These are phyloP conservation scores for Coemansia pectinata DNA, from an alignment of 192 early-diverging fungal genomes.

Conservation along the genomic window DNA sequence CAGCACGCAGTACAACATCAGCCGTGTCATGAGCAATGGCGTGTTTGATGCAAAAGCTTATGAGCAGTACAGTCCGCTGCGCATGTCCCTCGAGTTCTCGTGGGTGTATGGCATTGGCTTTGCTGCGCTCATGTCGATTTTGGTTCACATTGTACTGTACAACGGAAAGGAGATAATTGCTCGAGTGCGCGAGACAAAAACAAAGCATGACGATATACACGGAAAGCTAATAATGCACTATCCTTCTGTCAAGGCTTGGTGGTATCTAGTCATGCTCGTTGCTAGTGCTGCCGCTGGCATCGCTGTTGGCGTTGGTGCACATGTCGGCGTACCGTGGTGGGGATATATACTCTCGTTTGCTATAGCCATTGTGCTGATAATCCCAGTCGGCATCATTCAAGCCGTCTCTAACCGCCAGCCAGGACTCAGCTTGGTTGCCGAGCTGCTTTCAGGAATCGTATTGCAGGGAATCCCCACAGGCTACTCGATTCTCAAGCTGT, in stretches of 20 bases:
- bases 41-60: constrained; percentile 61
- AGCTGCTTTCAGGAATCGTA: constrained; percentile 80
- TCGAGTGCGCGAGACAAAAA: constrained; percentile 63
- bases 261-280: constrained; percentile 66
- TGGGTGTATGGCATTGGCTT: constrained; percentile 71
- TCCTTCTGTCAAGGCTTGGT: constrained; percentile 71
- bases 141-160: constrained; percentile 67
- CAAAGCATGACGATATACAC: constrained; percentile 71
- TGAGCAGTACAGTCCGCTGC: constrained; percentile 63
- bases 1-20: constrained; percentile 61
- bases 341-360: constrained; percentile 67
- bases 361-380: constrained; percentile 64
- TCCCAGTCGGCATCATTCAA: constrained; percentile 82
- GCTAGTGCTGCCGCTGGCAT: constrained; percentile 55
- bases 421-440: constrained; percentile 78
- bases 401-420: constrained; percentile 78
- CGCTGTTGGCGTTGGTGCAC: constrained; percentile 58
- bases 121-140: constrained; percentile 67
- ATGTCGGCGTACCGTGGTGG: constrained; percentile 83
- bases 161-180: constrained; percentile 69
- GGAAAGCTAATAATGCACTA: constrained; percentile 73
- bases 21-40: constrained; percentile 58
- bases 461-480: constrained; percentile 77
- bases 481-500: constrained; percentile 83
- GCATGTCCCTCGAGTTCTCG: constrained; percentile 70